phyloP scores from a whole-genome alignment of 2,329 filamentous ascomycete genomes.

The Penicillium sp. region DNA sequence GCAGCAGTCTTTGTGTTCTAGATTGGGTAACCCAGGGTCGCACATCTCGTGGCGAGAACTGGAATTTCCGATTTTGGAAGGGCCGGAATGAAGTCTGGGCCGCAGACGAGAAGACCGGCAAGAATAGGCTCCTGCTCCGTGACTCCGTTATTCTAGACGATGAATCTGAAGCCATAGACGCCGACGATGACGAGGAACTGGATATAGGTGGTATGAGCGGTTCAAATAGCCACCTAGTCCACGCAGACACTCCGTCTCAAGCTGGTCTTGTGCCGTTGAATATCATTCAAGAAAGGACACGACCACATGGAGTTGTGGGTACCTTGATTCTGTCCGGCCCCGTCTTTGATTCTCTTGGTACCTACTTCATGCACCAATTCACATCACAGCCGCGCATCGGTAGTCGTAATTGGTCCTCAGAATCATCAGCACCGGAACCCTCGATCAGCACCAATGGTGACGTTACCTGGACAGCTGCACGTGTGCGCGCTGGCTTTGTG shows the following conservation, averaged over 20 bases:
- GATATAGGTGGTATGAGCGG: conserved; percentile 30
- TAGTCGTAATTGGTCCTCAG: conserved; percentile 67
- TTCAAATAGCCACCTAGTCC: conserved; percentile 13
- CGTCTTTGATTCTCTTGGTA: conserved; percentile 63
- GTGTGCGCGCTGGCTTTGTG: conserved; percentile 72
- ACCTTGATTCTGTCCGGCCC: conserved; percentile 81
- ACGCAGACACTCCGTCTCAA: conserved; percentile 13
- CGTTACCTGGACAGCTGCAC: conserved; percentile 79
- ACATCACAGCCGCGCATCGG: conserved; percentile 76
- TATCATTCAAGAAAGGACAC: conserved; percentile 61
- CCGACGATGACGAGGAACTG: conserved; percentile 22
- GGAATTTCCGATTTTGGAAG: conserved; percentile 77
- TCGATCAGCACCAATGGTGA: conserved; percentile 46
- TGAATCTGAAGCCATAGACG: conserved; percentile 32
- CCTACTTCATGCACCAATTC: conserved; percentile 80
- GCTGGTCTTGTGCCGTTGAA: conserved; percentile 23
- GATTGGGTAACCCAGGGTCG: conserved; percentile 96
- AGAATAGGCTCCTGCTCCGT: conserved; percentile 69
- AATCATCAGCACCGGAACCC: conserved; percentile 21
- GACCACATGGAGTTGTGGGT: conserved; percentile 73
- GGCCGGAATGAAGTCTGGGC: conserved; percentile 78
- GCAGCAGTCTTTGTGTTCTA: conserved; percentile 70
- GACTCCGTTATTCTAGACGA: conserved; percentile 77
- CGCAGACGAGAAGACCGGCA: conserved; percentile 35
- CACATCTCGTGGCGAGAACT: conserved; percentile 80